These are phyloP conservation scores for Bolboschoenoplectus hybrid DNA, from an alignment of 202 grass and related monocot species.

Conservation along the genomic window DNA sequence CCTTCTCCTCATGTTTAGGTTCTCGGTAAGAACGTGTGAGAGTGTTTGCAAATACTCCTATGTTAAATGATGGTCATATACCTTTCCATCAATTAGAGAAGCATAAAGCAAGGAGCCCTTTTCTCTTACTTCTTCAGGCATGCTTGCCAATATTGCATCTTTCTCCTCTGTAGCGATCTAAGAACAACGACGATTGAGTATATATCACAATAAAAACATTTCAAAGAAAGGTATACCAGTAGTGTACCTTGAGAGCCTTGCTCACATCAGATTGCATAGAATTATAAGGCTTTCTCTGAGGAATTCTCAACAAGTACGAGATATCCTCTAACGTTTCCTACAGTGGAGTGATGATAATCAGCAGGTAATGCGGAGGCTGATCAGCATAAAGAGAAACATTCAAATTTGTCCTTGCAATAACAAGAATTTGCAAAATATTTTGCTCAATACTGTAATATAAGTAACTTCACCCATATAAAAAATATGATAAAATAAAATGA, in stretches of 20 bases:
- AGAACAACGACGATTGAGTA: conserved; percentile 21
- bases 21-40: not conserved
- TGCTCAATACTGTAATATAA: not conserved
- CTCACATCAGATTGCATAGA: conserved; percentile 84
- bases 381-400: not conserved
- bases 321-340: conserved; percentile 90
- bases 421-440: conserved; percentile 25
- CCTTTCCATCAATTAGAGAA: conserved; percentile 81
- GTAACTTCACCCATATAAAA: not conserved
- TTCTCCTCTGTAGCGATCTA: conserved; percentile 82
- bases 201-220: not conserved
- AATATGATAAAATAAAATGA: not conserved
- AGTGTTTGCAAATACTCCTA: not conserved
- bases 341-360: not conserved
- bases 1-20: not conserved
- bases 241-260: conserved; percentile 69
- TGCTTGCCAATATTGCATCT: conserved; percentile 67
- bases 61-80: conserved; percentile 24
- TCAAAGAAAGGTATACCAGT: not conserved
- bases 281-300: conserved; percentile 83
- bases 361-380: not conserved
- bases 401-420: not conserved
- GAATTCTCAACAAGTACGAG: conserved; percentile 87
- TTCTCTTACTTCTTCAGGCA: conserved; percentile 65
- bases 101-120: conserved; percentile 69